Conservation (phyloP, 2,329 filamentous ascomycete genomes). For the Fusarium longipes region DNA sequence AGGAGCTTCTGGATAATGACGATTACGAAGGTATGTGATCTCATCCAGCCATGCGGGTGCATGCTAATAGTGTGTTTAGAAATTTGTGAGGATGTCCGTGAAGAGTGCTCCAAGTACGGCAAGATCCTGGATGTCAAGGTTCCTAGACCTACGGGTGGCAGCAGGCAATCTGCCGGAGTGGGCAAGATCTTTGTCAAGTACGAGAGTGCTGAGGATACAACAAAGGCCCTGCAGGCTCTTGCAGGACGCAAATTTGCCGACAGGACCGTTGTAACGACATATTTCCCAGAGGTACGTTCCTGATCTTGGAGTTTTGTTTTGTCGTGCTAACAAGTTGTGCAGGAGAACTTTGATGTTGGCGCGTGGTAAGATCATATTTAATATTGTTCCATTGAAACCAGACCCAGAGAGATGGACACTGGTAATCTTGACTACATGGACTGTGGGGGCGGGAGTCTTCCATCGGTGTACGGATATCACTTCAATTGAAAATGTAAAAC, state of each 20-base stretch:
- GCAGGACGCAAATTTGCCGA: conserved; percentile 97
- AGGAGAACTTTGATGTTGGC: conserved; percentile 94
- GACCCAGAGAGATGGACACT: conserved; percentile 7
- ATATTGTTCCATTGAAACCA: conserved; percentile 17
- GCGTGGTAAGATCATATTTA: conserved; percentile 73
- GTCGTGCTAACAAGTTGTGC: conserved; percentile 48
- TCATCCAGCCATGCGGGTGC: neutral
- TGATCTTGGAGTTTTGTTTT: neutral
- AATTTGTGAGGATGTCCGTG: conserved; percentile 93
- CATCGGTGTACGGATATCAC: conserved; percentile 38
- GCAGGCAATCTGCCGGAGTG: conserved; percentile 86
- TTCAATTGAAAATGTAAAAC: conserved; percentile 49
- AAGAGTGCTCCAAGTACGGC: conserved; percentile 94
- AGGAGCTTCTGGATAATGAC: conserved; percentile 92
- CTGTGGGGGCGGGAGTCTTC: conserved; percentile 34
- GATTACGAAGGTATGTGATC: conserved; percentile 85
- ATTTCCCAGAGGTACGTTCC: conserved; percentile 84
- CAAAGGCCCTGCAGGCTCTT: conserved; percentile 87
- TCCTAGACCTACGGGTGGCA: conserved; percentile 84
- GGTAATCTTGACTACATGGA: conserved; percentile 34
- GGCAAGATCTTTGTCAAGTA: conserved; percentile 99
- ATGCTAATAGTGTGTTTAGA: conserved; percentile 67
- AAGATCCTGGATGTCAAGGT: conserved; percentile 89
- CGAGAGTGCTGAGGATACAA: conserved; percentile 79
- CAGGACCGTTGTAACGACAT: conserved; percentile 94